These are phyloP conservation scores for Cordyceps fumosorosea DNA, from an alignment of 2,329 filamentous ascomycete genomes.

Conservation along the genomic window DNA sequence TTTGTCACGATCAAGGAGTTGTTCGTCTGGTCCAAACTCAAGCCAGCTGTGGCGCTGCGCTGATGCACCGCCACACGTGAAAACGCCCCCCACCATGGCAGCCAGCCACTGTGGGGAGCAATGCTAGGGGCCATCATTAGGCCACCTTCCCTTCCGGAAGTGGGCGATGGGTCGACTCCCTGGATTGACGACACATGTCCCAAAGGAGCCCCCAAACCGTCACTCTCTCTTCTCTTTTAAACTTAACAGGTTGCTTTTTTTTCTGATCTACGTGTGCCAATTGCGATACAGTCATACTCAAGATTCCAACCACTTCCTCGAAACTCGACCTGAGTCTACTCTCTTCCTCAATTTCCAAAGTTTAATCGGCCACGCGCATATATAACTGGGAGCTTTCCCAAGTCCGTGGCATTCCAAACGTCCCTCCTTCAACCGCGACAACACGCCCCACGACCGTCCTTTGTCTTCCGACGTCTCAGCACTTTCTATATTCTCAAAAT, in stretches of 20 bases:
- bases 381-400: background rate
- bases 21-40: background rate
- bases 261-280: background rate
- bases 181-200: constrained; percentile 20
- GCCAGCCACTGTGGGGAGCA: constrained; percentile 7
- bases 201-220: constrained; percentile 8
- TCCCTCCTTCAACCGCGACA: background rate
- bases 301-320: background rate
- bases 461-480: background rate
- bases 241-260: constrained; percentile 2
- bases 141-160: constrained; percentile 7
- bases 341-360: background rate
- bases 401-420: constrained; percentile 1
- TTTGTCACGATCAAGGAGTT: background rate
- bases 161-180: background rate
- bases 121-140: constrained; percentile 7
- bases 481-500: background rate
- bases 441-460: background rate
- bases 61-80: background rate
- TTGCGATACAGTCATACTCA: constrained; percentile 5
- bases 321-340: background rate
- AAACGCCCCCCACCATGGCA: background rate
- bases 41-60: background rate
- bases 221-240: background rate
- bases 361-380: background rate